phyloP scores from a whole-genome alignment of 2,329 filamentous ascomycete genomes.

The Bretziella fagacearum region DNA sequence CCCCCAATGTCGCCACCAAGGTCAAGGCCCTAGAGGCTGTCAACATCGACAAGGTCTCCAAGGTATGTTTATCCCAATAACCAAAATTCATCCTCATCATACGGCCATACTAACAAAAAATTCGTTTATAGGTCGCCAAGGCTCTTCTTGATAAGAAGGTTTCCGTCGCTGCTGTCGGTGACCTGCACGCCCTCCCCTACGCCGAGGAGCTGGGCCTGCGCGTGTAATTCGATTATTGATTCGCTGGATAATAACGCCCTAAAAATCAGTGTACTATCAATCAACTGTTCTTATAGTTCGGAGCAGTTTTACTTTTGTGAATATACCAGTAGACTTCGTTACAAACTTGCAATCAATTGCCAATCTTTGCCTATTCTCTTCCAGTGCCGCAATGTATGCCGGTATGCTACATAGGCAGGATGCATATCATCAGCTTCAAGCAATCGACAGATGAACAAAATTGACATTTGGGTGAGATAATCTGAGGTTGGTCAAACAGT shows the following conservation, averaged over 20 bases:
- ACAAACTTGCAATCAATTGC: constrained; percentile 8
- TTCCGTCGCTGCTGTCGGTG: constrained; percentile 75
- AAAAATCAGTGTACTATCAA: constrained; percentile 17
- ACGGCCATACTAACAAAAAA: constrained; percentile 20
- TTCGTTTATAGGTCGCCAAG: constrained; percentile 57
- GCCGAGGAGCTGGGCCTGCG: constrained; percentile 87
- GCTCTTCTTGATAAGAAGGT: constrained; percentile 75
- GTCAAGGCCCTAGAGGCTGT: constrained; percentile 67
- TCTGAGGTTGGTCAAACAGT: too few relatives aligned
- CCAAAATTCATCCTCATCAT: not conserved
- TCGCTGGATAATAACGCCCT: constrained; percentile 13
- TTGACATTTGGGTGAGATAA: too few relatives aligned
- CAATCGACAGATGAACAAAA: too few relatives aligned
- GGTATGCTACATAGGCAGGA: too few relatives aligned
- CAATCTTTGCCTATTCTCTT: not conserved
- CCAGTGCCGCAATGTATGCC: too few relatives aligned
- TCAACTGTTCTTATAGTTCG: constrained; percentile 12
- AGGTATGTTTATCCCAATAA: constrained; percentile 2
- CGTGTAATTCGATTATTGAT: constrained; percentile 46
- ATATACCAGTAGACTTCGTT: constrained; percentile 29
- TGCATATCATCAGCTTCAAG: too few relatives aligned
- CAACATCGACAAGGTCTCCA: constrained; percentile 53
- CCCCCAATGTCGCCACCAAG: constrained; percentile 67
- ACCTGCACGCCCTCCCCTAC: constrained; percentile 78
- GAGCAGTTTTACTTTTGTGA: constrained; percentile 25